These are phyloP conservation scores for Flaveria brownii DNA, from an alignment of 129 eudicot species.

Conservation along the genomic window DNA sequence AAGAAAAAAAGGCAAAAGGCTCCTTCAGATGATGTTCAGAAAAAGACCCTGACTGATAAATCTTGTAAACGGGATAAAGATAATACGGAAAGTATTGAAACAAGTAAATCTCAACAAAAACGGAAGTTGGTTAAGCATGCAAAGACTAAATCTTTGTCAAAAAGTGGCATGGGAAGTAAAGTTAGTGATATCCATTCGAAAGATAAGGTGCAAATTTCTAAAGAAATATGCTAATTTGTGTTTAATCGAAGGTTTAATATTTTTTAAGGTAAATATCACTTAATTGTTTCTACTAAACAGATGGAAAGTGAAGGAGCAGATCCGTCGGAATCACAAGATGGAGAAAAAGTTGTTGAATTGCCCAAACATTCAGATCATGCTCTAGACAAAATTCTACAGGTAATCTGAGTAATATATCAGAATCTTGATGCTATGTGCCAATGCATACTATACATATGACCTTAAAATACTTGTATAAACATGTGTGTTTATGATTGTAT, in stretches of 20 bases:
- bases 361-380: constrained; percentile 30
- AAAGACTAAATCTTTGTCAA: constrained; percentile 42
- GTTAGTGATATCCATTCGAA: constrained; percentile 31
- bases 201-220: constrained; percentile 45
- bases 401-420: constrained; percentile 7
- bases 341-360: constrained; percentile 31
- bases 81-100: constrained; percentile 26
- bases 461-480: background rate
- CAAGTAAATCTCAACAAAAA: constrained; percentile 45
- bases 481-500: background rate
- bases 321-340: constrained; percentile 37
- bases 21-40: constrained; percentile 34
- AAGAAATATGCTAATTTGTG: background rate
- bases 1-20: constrained; percentile 53
- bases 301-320: constrained; percentile 38
- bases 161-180: constrained; percentile 35
- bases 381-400: constrained; percentile 37
- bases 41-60: constrained; percentile 42
- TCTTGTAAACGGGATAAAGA: constrained; percentile 40
- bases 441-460: constrained; percentile 4
- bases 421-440: background rate
- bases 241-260: background rate
- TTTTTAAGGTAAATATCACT: background rate
- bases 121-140: constrained; percentile 39
- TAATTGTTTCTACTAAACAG: constrained; percentile 42